Evolutionary conservation across 2,329 filamentous ascomycete species (phyloP), one percentile per base, ranked within the genome.

Genomic region (Epichloe amarillans): DNA sequence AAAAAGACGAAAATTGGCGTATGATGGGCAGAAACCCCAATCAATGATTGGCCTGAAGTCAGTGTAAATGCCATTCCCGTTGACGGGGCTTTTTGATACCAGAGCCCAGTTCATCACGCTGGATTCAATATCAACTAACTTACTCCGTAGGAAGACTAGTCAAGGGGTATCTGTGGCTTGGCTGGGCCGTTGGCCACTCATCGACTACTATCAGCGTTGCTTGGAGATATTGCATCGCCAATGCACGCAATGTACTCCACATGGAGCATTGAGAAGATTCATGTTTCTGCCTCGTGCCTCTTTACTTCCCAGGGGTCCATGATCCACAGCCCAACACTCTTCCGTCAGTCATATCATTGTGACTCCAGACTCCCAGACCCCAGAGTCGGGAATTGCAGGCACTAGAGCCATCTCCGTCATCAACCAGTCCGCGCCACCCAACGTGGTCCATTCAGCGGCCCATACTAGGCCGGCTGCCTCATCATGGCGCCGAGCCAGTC

Each of bases 41-140:
- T 51, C 50, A 47, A 48, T 48, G 38, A 39, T 15, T 5, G 10
- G 17, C 44, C 23, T 38, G 15, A 39, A 43, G 33, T 23, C 17
- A 30, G 39, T 43, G 38, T 51, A 40, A 40, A 30, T 35, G 33
- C 39, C 30, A 39, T 41, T 5, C 30, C 33, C 33, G 50, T 26
- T 23, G 35, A 43, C 49, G 49, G 44, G 37, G 40, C 33, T 33
- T 51, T 51, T 46, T 47, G 44, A 36, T 43, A 30, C 15, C 37
- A 14, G 4, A 36, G 36, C 30, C 14, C 21, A 23, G 39, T n/a
- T n/a, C 37, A 10, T 38, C 36, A 30, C 36, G 12, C 21, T 39
- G 46, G 35, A 7, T 26, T 21, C 45, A 43, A 43, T 30, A 43
- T 43, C 5, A 8, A 37, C 17, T 26, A 37, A 37, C 36, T n/a